phyloP scores from a whole-genome alignment of 306 rosid species.

The Boehmeria nivea region DNA sequence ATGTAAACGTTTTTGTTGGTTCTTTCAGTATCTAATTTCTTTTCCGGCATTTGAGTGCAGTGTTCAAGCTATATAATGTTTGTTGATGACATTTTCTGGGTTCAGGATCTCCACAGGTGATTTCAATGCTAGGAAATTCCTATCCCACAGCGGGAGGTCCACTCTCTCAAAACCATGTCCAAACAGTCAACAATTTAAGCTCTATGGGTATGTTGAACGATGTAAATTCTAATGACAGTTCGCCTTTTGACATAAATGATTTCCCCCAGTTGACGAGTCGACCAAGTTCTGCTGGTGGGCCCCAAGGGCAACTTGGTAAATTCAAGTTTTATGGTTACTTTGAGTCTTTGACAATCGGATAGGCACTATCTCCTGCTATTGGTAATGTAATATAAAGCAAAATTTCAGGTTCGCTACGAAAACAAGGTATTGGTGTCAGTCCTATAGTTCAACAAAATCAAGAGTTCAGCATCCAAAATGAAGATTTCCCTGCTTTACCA shows the following conservation, averaged over 20 bases:
- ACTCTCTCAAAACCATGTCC: slow-evolving; percentile 79
- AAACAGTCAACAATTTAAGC: slow-evolving; percentile 66
- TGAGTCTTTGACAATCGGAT: background rate
- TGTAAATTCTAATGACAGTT: slow-evolving; percentile 62
- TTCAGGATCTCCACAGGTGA: slow-evolving; percentile 89
- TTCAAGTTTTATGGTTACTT: background rate
- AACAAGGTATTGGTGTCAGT: slow-evolving; percentile 90
- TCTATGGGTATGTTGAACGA: slow-evolving; percentile 94
- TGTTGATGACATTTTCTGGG: slow-evolving; percentile 30
- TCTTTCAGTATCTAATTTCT: background rate
- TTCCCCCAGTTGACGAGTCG: slow-evolving; percentile 90
- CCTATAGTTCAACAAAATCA: slow-evolving; percentile 96
- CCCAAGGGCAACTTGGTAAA: slow-evolving; percentile 94
- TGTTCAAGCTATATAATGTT: background rate
- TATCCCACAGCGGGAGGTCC: slow-evolving; percentile 83
- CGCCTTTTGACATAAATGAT: slow-evolving; percentile 91
- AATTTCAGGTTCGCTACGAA: slow-evolving; percentile 82
- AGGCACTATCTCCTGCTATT: background rate
- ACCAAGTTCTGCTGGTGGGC: slow-evolving; percentile 95
- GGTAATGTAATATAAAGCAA: slow-evolving; percentile 15
- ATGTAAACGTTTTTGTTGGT: too few species aligned
- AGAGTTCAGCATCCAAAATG: slow-evolving; percentile 96
- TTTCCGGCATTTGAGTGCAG: background rate
- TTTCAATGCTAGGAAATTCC: slow-evolving; percentile 85
- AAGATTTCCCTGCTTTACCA: slow-evolving; percentile 96